Evolutionary conservation across 768 basidiomycete species (phyloP).

Genomic region (Psilocybe tampanensis): DNA sequence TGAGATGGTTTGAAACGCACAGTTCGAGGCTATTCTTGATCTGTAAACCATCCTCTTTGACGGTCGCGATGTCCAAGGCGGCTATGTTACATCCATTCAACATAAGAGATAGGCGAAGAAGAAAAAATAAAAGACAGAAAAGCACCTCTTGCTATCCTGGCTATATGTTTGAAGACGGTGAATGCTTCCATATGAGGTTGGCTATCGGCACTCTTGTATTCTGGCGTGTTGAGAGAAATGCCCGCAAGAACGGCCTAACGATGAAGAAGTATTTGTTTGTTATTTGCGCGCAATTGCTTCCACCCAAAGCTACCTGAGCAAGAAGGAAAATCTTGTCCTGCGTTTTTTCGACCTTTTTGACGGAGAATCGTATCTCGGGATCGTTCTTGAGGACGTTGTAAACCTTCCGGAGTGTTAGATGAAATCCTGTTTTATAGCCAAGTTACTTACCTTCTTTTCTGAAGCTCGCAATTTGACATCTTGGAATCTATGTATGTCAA

Average conservation of each 20-base stretch:
- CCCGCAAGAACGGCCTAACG: slow-evolving; percentile 70
- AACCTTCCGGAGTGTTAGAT: slow-evolving; percentile 27
- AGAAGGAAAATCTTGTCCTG: slow-evolving; percentile 81
- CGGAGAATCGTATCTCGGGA: slow-evolving; percentile 77
- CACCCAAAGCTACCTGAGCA: slow-evolving; percentile 59
- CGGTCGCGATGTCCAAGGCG: slow-evolving; percentile 74
- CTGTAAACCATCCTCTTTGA: slow-evolving; percentile 64
- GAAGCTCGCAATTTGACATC: slow-evolving; percentile 72
- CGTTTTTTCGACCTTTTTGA: slow-evolving; percentile 70
- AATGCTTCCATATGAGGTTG: slow-evolving; percentile 73
- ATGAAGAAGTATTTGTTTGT: background rate
- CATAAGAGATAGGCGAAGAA: background rate
- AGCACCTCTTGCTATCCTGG: slow-evolving; percentile 75
- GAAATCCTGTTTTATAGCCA: background rate
- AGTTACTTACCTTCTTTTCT: slow-evolving; percentile 65
- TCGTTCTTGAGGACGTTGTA: slow-evolving; percentile 73
- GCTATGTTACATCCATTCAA: slow-evolving; percentile 43
- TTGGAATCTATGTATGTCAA: slow-evolving; percentile 48
- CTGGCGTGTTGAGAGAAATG: slow-evolving; percentile 60
- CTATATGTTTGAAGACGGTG: slow-evolving; percentile 72
- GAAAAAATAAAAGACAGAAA: background rate
- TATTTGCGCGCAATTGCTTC: background rate
- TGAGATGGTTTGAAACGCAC: slow-evolving; percentile 38
- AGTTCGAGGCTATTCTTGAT: slow-evolving; percentile 77
- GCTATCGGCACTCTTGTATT: slow-evolving; percentile 72